These are phyloP conservation scores for Botryosphaeria dothidea DNA, from an alignment of 2,329 filamentous ascomycete species.

Conservation along the genomic window DNA sequence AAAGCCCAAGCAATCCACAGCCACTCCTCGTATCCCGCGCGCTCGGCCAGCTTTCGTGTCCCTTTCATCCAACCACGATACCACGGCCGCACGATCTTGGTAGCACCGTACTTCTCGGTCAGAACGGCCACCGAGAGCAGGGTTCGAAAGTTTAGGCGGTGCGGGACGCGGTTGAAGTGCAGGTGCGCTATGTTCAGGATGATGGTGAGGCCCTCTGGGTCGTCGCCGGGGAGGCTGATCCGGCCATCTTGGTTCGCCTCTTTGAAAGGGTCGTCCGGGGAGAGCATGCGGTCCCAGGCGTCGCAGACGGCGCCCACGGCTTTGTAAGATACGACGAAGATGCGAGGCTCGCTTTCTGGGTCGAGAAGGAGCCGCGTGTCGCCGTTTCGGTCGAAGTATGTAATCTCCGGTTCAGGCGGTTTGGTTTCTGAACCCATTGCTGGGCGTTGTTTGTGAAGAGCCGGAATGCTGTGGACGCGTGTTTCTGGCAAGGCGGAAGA, in stretches of 20 bases:
- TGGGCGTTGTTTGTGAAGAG: no score
- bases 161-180: not conserved
- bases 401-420: no score
- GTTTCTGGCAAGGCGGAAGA: no score
- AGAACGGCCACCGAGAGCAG: constrained; percentile 5
- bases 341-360: not conserved
- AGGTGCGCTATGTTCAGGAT: constrained; percentile 19
- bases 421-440: no score
- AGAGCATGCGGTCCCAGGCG: not conserved
- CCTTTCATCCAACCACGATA: not conserved
- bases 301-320: not conserved
- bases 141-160: not conserved
- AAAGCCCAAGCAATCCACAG: not conserved
- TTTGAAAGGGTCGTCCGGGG: not conserved
- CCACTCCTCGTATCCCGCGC: not conserved
- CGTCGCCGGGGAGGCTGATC: constrained; percentile 15
- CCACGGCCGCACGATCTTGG: constrained; percentile 7
- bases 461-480: no score
- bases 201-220: constrained; percentile 1
- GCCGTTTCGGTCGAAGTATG: not conserved
- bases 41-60: not conserved
- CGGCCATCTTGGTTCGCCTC: not conserved
- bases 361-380: not conserved
- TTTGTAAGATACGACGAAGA: not conserved
- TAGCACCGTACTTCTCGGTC: constrained; percentile 16